Evolutionary conservation across 2,329 filamentous ascomycete genomes (phyloP).

Genomic region (Fusarium beomiforme): DNA sequence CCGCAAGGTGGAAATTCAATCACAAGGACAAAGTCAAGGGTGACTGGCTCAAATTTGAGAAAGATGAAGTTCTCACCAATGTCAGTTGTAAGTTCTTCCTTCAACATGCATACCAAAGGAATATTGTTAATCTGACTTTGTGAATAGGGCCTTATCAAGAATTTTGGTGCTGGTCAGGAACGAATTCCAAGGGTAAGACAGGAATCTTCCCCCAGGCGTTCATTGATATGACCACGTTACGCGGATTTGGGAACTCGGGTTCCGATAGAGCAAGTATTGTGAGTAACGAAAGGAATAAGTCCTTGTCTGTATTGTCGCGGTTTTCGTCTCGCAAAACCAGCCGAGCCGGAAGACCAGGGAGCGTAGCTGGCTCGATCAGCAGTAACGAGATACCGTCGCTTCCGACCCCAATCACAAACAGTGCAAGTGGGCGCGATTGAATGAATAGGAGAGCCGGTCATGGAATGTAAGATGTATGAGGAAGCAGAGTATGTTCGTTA

Average conservation of each 20-base stretch:
- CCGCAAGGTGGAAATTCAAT: slow-evolving; percentile 64
- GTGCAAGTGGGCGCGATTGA: slow-evolving; percentile 11
- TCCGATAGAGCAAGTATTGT: slow-evolving; percentile 46
- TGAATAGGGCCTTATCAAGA: slow-evolving; percentile 55
- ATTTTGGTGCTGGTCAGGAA: slow-evolving; percentile 67
- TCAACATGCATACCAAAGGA: not conserved
- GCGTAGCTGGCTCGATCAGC: slow-evolving; percentile 47
- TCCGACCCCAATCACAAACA: slow-evolving; percentile 23
- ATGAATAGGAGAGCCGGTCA: not conserved
- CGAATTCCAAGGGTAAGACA: slow-evolving; percentile 61
- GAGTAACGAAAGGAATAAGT: slow-evolving; percentile 50
- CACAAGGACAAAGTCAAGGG: slow-evolving; percentile 53
- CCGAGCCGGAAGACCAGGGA: slow-evolving; percentile 45
- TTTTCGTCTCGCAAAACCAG: slow-evolving; percentile 48
- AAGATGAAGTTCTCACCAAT: slow-evolving; percentile 73
- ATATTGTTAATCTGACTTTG: slow-evolving; percentile 10
- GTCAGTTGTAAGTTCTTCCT: slow-evolving; percentile 60
- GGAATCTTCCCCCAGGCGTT: slow-evolving; percentile 64
- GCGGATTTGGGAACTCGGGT: slow-evolving; percentile 45
- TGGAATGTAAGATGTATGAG: slow-evolving; percentile 12
- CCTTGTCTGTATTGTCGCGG: slow-evolving; percentile 47
- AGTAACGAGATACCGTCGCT: slow-evolving; percentile 43
- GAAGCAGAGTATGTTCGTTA: not conserved
- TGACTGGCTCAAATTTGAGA: slow-evolving; percentile 70
- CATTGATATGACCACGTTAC: slow-evolving; percentile 58